A percentile compares a stretch with the other conserved stretches of the same genome.
Evolutionary conservation across 2,329 filamentous ascomycete genomes (phyloP).

Genomic region (Phoma sp.): DNA sequence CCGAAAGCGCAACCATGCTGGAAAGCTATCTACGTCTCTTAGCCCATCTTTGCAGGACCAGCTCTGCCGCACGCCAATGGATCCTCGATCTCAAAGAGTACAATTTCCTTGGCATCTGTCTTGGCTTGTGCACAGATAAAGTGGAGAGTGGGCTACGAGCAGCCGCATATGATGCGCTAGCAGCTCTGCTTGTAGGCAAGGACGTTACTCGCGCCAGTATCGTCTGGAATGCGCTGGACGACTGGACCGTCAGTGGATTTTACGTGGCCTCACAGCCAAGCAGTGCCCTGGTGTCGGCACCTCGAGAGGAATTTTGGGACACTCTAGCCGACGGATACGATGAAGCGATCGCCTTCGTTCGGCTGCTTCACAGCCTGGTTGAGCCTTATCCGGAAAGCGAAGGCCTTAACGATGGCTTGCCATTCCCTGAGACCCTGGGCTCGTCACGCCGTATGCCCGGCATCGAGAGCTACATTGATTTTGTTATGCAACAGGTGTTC

Average conservation of each 20-base stretch:
- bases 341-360: conserved; percentile 82
- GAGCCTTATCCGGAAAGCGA: conserved; percentile 67
- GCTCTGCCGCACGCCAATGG: conserved; percentile 72
- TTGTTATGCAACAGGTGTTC: conserved; percentile 80
- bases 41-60: conserved; percentile 79
- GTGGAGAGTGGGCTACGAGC: conserved; percentile 80
- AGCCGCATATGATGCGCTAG: conserved; percentile 80
- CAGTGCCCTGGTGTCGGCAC: conserved; percentile 27
- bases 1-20: conserved; percentile 94
- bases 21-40: conserved; percentile 92
- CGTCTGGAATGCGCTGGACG: conserved; percentile 82
- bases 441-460: conserved; percentile 79
- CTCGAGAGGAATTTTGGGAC: conserved; percentile 63
- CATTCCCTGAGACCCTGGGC: conserved; percentile 87
- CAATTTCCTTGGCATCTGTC: conserved; percentile 74
- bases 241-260: conserved; percentile 65
- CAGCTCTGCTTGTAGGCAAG: conserved; percentile 78
- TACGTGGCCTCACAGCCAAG: conserved; percentile 41
- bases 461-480: conserved; percentile 92
- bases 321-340: conserved; percentile 81
- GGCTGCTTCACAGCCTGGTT: conserved; percentile 75
- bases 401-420: conserved; percentile 73
- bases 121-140: conserved; percentile 77
- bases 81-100: conserved; percentile 72
- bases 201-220: conserved; percentile 68